These are phyloP conservation scores for Byssoonygena ceratinophila DNA, from an alignment of 2,329 filamentous ascomycete species.

Conservation along the genomic window DNA sequence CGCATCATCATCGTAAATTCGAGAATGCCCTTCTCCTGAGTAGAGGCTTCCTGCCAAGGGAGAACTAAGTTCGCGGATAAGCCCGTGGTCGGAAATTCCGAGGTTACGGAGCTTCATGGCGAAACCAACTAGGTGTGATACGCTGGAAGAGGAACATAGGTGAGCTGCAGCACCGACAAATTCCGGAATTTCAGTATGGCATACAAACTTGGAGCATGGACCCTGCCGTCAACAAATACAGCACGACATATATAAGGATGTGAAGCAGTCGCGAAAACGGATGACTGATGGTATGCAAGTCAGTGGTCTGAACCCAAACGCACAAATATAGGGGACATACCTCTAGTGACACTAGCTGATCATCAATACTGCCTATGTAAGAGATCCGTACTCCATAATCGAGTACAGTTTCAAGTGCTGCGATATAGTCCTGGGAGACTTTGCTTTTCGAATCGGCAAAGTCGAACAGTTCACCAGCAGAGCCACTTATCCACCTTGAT, in stretches of 20 bases:
- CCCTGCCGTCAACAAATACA: constrained; percentile 87
- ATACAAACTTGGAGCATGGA: constrained; percentile 83
- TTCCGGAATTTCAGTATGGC: constrained; percentile 20
- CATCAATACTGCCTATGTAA: constrained; percentile 89
- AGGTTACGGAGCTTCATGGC: constrained; percentile 88
- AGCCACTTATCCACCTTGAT: constrained; percentile 76
- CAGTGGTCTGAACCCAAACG: constrained; percentile 13
- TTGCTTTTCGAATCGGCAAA: constrained; percentile 73
- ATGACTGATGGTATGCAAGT: constrained; percentile 49
- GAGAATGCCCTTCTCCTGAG: constrained; percentile 81
- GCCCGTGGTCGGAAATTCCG: constrained; percentile 81
- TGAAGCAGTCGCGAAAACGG: constrained; percentile 70
- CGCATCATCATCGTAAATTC: constrained; percentile 77
- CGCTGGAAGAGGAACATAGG: constrained; percentile 32
- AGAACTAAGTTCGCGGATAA: constrained; percentile 78
- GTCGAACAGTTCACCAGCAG: constrained; percentile 88
- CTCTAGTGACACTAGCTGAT: constrained; percentile 89
- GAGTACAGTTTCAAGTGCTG: constrained; percentile 62
- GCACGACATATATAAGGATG: constrained; percentile 92
- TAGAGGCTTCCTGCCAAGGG: constrained; percentile 87
- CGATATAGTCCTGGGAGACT: constrained; percentile 71
- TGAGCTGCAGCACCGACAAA: neutral
- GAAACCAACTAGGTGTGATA: constrained; percentile 86
- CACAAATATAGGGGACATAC: constrained; percentile 34
- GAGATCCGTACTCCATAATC: constrained; percentile 72